Base-by-base conservation (phyloP, 441 rosid genomes). In the Eugenia klotzschiana region DNA sequence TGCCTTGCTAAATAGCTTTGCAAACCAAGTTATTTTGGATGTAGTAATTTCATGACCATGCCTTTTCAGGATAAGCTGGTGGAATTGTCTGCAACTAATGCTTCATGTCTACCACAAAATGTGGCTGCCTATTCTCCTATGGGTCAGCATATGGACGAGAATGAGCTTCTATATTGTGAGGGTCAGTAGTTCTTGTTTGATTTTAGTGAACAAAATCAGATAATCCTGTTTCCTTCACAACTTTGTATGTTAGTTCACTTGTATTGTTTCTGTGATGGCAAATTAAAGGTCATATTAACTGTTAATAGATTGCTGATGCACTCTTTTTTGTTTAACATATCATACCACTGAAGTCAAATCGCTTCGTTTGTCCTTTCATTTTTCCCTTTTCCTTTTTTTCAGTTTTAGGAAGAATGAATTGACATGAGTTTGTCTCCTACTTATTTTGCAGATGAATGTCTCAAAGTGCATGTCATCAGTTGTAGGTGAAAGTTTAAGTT, bases 11-110 rank as follows among this genome's bases (percentile, higher is more conserved):
- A 69, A n/a, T 37, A 69, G 46, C 46, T 37, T 69, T 33, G 77
- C 46, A 33, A 69, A 69, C 43, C 77, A 37, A 25, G 18, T 56
- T 51, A 60, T 69, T 55, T 29, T 11, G n/a, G 41, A 41, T 52
- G 37, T 52, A 40, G 15, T 20, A 29, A 23, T 37, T 73, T 33
- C 81, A 69, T 72, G 41, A 82, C 88, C 90, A 87, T 89, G 55
- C 90, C 84, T 94, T 89, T 93, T 90, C 93, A 93, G 98, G 98
- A 93, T 89, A 94, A 96, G 89, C 91, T 90, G 87, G 87, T 86
- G 88, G 96, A 91, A 86, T 88, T 93, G 89, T 92, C 94, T n/a
- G 84, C 92, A 69, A 91, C 86, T 86, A 85, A 88, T 40, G 88
- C 90, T 89, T 89, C 92, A 86, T 86, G 84, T 86, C 81, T 90